Percentiles rank a stretch among this genome's conserved stretches.
phyloP scores from a whole-genome alignment of 169 alveolate species.

The Pseudocohnilembus persalinus region DNA sequence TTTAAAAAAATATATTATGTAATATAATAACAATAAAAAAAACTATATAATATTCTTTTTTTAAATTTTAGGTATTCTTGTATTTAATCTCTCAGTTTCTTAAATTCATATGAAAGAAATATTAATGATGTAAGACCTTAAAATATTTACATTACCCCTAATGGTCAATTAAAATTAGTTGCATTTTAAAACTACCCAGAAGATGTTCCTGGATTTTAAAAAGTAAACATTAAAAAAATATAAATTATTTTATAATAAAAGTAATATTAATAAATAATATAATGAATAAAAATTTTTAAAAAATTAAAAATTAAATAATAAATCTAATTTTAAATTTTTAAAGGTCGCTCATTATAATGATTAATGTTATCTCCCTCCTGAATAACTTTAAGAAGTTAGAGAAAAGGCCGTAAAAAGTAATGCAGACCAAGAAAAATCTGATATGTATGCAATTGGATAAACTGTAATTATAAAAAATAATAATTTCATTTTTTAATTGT shows the following conservation, averaged over 20 bases:
- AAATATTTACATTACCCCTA: background rate
- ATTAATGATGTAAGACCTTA: background rate
- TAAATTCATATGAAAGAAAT: background rate
- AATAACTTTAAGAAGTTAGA: background rate
- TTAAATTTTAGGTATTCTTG: background rate
- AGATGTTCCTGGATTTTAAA: background rate
- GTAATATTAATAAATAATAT: no score
- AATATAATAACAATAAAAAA: no score
- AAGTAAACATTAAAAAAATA: background rate
- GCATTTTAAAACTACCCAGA: background rate
- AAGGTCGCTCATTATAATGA: background rate
- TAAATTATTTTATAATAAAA: no score
- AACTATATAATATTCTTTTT: no score
- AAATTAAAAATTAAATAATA: no score
- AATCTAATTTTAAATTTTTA: no score
- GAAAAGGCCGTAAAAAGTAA: background rate
- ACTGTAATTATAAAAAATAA: background rate
- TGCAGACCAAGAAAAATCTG: background rate
- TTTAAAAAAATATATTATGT: no score
- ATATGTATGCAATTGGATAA: background rate
- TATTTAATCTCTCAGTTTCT: background rate
- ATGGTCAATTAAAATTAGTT: background rate
- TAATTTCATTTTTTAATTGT: background rate
- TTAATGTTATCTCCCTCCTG: background rate
- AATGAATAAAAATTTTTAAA: no score